These are phyloP conservation scores for Nitzschia putrida DNA, from an alignment of 108 stramenopile species.

Conservation along the genomic window DNA sequence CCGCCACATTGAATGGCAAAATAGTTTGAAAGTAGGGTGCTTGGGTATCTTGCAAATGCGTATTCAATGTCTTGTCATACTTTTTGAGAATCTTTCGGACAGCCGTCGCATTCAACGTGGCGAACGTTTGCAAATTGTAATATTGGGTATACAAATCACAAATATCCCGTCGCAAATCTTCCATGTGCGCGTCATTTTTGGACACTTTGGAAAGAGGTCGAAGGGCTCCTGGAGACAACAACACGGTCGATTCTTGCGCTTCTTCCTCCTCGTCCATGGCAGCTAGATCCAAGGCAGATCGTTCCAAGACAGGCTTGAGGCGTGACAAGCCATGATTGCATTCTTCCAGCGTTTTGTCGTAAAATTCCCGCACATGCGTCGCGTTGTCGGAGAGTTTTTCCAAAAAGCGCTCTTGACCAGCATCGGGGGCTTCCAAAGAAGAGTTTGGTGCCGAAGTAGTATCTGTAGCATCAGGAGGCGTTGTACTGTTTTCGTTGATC, in stretches of 20 bases:
- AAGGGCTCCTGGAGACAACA: neutral
- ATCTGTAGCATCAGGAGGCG: neutral
- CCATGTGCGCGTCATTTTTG: neutral
- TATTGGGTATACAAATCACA: slow-evolving; percentile 15
- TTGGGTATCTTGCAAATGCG: slow-evolving; percentile 1
- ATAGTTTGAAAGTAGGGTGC: too few species aligned
- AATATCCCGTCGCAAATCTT: slow-evolving; percentile 8
- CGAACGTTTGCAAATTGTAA: slow-evolving; percentile 18
- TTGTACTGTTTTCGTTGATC: neutral
- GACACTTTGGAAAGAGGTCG: neutral
- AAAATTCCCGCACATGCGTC: slow-evolving; percentile 1
- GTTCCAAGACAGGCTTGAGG: neutral
- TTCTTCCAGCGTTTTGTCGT: slow-evolving; percentile 3
- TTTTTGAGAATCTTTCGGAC: slow-evolving; percentile 24
- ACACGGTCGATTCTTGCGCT: too few species aligned
- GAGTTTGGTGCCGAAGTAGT: neutral
- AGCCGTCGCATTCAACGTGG: neutral
- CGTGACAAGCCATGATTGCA: neutral
- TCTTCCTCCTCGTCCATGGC: neutral
- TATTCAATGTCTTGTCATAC: slow-evolving; percentile 9
- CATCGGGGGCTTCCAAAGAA: neutral
- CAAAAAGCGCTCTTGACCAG: neutral
- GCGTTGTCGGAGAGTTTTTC: neutral
- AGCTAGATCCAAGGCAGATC: neutral
- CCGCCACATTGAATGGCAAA: neutral